Evolutionary conservation across 345 rosid genomes (phyloP), one percentile per base, ranked within the genome.

Genomic region (Carallia pectinifolia): DNA sequence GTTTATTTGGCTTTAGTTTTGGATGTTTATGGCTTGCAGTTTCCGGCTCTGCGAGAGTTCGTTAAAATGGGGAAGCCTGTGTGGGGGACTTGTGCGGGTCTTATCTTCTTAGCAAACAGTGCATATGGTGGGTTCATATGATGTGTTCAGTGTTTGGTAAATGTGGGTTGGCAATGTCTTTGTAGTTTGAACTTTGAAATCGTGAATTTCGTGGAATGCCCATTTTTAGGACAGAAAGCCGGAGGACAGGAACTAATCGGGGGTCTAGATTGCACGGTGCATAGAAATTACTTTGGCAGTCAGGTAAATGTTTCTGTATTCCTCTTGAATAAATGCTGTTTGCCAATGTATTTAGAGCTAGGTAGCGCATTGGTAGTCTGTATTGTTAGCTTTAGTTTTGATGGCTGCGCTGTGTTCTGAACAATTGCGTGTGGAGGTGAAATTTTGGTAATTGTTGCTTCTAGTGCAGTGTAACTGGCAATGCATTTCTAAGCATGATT

Each of bases 11-110:
- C 50, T 44, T 12, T 44, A 44, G 61, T 34, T 5, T 48, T 59
- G 36, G 47, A 15, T 38, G 39, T 19, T 39, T 58, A 53, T 61
- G 6, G n/a, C 37, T 73, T 58, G 69, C 82, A 95, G 99, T 95
- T 95, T 47, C 99, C 97, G 37, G 97, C 97, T 59, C 66, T 95
- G 84, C 93, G 91, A 7, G 92, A 85, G 68, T 92, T 92, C 81
- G 99, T 92, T 58, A 81, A 87, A 82, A 79, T 70, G 72, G 97
- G 97, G 47, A 95, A 90, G 76, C 96, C 97, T 59, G 97, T 95
- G 53, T 95, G 97, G 99, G 97, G 99, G 38, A 92, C 97, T 60
- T 95, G 97, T 52, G 99, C 99, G 0, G 98, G 98, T 76, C 98
- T 95, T 65, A 94, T 91, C 71, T 94, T 94, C 86, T 81, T 91